phyloP scores from a whole-genome alignment of 768 basidiomycete species.

The Termitomyces sp. region DNA sequence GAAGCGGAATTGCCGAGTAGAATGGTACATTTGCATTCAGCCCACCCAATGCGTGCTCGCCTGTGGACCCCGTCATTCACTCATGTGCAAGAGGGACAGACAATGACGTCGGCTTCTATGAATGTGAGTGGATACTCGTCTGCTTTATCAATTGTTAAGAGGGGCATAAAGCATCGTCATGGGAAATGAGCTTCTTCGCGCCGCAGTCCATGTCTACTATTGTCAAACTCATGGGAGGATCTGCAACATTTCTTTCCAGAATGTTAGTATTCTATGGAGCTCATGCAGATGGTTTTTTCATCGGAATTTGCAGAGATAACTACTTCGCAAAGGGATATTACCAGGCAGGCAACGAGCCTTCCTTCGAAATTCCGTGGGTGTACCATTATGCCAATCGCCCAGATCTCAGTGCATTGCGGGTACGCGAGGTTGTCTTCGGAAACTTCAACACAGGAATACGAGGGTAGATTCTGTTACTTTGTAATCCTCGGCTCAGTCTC shows the following conservation, averaged over 20 bases:
- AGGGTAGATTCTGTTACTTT: conserved; percentile 25
- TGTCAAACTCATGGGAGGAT: conserved; percentile 41
- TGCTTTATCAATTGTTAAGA: neutral
- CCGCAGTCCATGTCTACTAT: conserved; percentile 46
- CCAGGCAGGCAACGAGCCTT: conserved; percentile 43
- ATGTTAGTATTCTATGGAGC: conserved; percentile 22
- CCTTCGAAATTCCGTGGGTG: conserved; percentile 39
- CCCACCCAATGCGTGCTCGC: conserved; percentile 43
- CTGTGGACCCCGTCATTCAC: conserved; percentile 38
- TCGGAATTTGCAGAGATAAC: conserved; percentile 25
- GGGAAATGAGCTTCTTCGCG: conserved; percentile 49
- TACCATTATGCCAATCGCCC: conserved; percentile 48
- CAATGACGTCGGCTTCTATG: conserved; percentile 47
- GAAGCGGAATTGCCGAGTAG: conserved; percentile 16
- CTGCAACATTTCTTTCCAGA: conserved; percentile 32
- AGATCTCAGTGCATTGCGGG: conserved; percentile 40
- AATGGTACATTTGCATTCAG: conserved; percentile 47
- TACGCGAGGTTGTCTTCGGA: conserved; percentile 35
- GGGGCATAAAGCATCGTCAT: conserved; percentile 35
- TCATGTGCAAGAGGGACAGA: conserved; percentile 45
- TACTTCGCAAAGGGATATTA: conserved; percentile 38
- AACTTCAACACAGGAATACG: conserved; percentile 41
- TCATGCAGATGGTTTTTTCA: neutral
- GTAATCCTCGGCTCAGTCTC: neutral
- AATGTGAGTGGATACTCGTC: conserved; percentile 27